These are phyloP conservation scores for Keithomyces neogunnii DNA, from an alignment of 2,329 filamentous ascomycete genomes.

Conservation along the genomic window DNA sequence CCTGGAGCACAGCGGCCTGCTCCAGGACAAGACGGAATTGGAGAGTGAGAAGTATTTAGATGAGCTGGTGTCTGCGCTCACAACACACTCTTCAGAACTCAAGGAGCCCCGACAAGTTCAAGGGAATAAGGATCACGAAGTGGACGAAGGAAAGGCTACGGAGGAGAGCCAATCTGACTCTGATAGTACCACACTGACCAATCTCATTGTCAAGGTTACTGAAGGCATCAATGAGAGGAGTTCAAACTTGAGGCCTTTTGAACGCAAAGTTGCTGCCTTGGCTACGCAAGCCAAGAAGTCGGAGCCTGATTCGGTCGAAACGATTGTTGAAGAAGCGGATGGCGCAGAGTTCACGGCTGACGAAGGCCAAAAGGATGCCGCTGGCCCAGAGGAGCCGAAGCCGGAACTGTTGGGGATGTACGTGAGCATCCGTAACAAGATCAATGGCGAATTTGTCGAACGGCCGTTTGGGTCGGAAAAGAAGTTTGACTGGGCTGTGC, in stretches of 20 bases:
- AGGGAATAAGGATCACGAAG: slow-evolving; percentile 10
- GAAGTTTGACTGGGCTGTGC: slow-evolving; percentile 56
- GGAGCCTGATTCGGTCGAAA: background rate
- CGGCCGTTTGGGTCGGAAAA: slow-evolving; percentile 44
- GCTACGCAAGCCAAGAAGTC: slow-evolving; percentile 27
- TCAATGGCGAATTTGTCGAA: slow-evolving; percentile 55
- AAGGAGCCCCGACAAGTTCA: slow-evolving; percentile 13
- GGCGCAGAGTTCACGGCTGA: background rate
- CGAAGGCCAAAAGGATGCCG: background rate
- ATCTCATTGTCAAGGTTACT: slow-evolving; percentile 45
- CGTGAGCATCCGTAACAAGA: slow-evolving; percentile 61
- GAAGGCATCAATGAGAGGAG: slow-evolving; percentile 32
- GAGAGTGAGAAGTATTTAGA: slow-evolving; percentile 42
- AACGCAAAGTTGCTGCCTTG: slow-evolving; percentile 41
- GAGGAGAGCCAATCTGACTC: slow-evolving; percentile 1
- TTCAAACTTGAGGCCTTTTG: slow-evolving; percentile 38
- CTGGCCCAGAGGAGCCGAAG: slow-evolving; percentile 3
- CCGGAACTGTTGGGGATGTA: slow-evolving; percentile 56
- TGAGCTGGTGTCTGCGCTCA: slow-evolving; percentile 40
- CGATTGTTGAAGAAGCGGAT: background rate
- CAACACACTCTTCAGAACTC: slow-evolving; percentile 19
- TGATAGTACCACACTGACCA: slow-evolving; percentile 26
- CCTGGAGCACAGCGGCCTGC: slow-evolving; percentile 44
- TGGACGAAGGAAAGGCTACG: background rate
- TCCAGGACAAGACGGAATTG: slow-evolving; percentile 33